Percentiles rank a stretch among this genome's conserved stretches.
phyloP scores from a whole-genome alignment of 768 basidiomycete species.

The Trametes meyenii region DNA sequence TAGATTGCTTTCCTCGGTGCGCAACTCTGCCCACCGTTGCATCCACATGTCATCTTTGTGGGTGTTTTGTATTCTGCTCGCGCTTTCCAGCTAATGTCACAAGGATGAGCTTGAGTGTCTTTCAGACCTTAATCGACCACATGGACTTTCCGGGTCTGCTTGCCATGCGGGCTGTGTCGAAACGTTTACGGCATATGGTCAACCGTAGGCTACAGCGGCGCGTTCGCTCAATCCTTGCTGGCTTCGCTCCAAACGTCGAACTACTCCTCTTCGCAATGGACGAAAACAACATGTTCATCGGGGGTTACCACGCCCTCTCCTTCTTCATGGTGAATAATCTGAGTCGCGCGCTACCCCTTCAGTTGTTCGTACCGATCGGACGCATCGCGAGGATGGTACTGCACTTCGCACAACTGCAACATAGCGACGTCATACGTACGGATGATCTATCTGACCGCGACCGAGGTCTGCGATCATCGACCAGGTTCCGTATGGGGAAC shows the following conservation, averaged over 20 bases:
- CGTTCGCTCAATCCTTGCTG: background rate
- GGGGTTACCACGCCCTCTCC: background rate
- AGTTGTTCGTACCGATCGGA: background rate
- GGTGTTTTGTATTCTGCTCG: no score
- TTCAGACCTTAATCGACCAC: background rate
- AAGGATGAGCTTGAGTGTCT: no score
- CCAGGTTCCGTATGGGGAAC: background rate
- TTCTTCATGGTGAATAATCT: background rate
- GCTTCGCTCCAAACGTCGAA: background rate
- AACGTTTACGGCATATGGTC: background rate
- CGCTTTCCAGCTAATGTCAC: no score
- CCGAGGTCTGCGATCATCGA: background rate
- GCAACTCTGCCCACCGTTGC: no score
- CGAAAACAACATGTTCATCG: background rate
- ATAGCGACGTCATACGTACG: background rate
- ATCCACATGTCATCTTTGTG: no score
- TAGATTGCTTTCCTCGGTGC: no score
- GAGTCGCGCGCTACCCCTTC: background rate
- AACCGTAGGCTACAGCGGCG: no score
- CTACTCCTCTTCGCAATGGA: background rate
- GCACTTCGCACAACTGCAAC: background rate
- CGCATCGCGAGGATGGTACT: background rate
- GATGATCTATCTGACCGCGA: background rate
- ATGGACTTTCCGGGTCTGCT: background rate
- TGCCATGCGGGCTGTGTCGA: background rate